phyloP scores from a whole-genome alignment of 2,329 filamentous ascomycete species.

The Penicillium capsulatum region DNA sequence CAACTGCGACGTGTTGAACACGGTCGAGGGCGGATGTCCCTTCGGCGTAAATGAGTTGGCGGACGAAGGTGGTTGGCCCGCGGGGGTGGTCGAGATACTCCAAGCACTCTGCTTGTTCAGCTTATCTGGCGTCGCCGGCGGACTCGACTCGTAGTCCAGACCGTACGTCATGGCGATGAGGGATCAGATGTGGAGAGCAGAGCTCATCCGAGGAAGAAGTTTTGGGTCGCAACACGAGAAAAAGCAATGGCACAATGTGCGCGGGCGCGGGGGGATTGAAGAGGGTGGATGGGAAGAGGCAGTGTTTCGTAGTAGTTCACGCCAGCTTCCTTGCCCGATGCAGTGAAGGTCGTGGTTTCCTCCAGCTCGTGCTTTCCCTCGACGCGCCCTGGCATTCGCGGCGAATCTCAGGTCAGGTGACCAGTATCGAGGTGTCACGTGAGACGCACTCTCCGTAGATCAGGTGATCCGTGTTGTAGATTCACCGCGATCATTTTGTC shows the following conservation, averaged over 20 bases:
- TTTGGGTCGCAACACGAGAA: neutral
- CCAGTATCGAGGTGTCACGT: no score
- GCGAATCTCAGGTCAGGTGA: conserved; percentile 10
- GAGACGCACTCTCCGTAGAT: no score
- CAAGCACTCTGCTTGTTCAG: conserved; percentile 32
- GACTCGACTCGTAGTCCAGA: conserved; percentile 34
- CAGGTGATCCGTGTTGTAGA: no score
- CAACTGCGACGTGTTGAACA: conserved; percentile 52
- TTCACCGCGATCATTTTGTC: no score
- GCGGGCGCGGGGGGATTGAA: conserved; percentile 1
- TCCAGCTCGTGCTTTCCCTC: conserved; percentile 4
- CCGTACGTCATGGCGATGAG: conserved; percentile 31
- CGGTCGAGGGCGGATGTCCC: conserved; percentile 49
- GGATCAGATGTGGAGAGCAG: neutral
- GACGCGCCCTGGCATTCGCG: conserved; percentile 7
- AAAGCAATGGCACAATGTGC: conserved; percentile 12
- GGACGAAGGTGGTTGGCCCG: conserved; percentile 52
- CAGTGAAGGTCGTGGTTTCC: neutral
- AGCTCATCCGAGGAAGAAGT: no score
- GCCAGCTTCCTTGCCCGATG: conserved; percentile 4
- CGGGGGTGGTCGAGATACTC: conserved; percentile 54
- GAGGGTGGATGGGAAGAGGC: neutral
- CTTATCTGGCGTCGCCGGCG: conserved; percentile 39
- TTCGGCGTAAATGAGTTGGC: conserved; percentile 54
- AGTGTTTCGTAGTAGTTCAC: neutral